A percentile compares a stretch with the other conserved stretches of the same genome.
These are phyloP conservation scores for Paulownia fortunei DNA, from an alignment of 257 asterid genomes.

Conservation along the genomic window DNA sequence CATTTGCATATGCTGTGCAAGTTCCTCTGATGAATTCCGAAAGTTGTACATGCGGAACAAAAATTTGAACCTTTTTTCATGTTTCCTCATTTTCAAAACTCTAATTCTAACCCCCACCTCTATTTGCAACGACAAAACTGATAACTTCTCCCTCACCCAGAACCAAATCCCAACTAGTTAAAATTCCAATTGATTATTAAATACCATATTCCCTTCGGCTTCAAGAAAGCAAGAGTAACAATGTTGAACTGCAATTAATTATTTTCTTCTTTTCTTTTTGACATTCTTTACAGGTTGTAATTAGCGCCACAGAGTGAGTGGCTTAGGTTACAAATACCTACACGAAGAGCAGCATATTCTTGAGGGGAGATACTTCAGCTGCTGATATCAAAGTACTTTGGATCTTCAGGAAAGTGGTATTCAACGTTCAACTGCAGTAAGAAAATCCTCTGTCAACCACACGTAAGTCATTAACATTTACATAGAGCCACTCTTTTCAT, in stretches of 20 bases:
- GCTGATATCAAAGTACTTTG: constrained; percentile 71
- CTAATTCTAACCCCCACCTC: not conserved
- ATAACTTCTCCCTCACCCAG: not conserved
- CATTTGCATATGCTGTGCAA: too few species aligned
- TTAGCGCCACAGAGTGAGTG: constrained; percentile 33
- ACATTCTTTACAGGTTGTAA: constrained; percentile 29
- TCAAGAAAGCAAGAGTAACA: not conserved
- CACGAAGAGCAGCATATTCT: constrained; percentile 3
- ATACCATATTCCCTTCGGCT: not conserved
- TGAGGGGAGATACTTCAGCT: constrained; percentile 37
- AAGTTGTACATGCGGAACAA: not conserved
- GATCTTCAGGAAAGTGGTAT: constrained; percentile 76
- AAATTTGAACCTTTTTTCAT: not conserved
- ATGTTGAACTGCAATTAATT: not conserved
- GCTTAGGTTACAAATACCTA: constrained; percentile 33
- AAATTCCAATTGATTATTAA: not conserved
- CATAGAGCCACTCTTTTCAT: not conserved
- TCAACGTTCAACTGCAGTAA: constrained; percentile 68
- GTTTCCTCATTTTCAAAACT: not conserved
- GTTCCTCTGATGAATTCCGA: too few species aligned
- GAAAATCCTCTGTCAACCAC: constrained; percentile 1
- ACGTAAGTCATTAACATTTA: not conserved
- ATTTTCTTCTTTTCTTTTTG: not conserved
- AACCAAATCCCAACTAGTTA: not conserved
- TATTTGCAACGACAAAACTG: not conserved